Evolutionary conservation across 768 basidiomycete genomes (phyloP).

Genomic region (Fistulinella prunicolor): DNA sequence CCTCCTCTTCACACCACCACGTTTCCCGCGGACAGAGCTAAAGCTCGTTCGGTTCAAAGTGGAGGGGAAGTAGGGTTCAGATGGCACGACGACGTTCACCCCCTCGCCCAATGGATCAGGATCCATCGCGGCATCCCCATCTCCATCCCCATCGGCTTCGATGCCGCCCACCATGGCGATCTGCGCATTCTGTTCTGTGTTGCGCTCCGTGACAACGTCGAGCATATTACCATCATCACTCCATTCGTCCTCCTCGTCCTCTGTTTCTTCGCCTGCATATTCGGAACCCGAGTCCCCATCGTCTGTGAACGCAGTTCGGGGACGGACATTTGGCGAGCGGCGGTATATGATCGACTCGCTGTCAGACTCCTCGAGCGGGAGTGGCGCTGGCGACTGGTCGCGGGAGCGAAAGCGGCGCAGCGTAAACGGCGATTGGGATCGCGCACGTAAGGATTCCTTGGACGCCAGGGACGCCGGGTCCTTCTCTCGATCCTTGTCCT

Average conservation of each 20-base stretch:
- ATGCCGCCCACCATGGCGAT: conserved; percentile 32
- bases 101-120: conserved; percentile 90
- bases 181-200: conserved; percentile 82
- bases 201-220: conserved; percentile 80
- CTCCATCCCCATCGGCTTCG: conserved; percentile 42
- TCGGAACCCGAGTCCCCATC: conserved; percentile 68
- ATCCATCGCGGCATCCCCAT: conserved; percentile 54
- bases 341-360: conserved; percentile 37
- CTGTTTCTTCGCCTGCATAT: conserved; percentile 43
- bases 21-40: conserved; percentile 33
- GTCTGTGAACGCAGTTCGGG: conserved; percentile 61
- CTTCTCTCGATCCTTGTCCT: conserved; percentile 32
- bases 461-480: conserved; percentile 40
- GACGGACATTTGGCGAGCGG: conserved; percentile 43
- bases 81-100: conserved; percentile 82
- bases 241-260: conserved; percentile 59
- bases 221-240: conserved; percentile 56
- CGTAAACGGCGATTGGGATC: conserved; percentile 79
- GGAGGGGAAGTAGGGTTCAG: conserved; percentile 77
- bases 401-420: conserved; percentile 64
- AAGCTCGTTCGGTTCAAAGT: conserved; percentile 59
- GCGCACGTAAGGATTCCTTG: conserved; percentile 57
- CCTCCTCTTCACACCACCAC: conserved; percentile 50
- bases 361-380: conserved; percentile 56
- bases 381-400: conserved; percentile 52